phyloP scores from a whole-genome alignment of 1,139 yeast genomes.

The Debaryomyces psychrophilus region DNA sequence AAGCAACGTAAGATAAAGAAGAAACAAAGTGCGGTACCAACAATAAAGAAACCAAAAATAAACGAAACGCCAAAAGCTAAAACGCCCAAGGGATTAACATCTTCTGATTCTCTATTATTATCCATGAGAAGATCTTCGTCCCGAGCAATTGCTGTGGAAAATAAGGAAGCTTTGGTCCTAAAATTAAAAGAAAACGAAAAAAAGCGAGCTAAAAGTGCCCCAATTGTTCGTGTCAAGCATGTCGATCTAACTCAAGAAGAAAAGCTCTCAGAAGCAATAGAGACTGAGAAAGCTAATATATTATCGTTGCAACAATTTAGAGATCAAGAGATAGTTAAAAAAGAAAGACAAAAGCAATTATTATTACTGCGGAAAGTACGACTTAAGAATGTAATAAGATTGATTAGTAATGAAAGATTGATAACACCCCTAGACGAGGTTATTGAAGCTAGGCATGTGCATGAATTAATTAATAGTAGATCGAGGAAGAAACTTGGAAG shows the following conservation, averaged over 20 bases:
- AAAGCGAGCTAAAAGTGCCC: slow-evolving; percentile 55
- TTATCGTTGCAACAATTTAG: slow-evolving; percentile 74
- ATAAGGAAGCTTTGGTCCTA: slow-evolving; percentile 75
- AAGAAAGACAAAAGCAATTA: slow-evolving; percentile 73
- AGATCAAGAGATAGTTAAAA: slow-evolving; percentile 83
- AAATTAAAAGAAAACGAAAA: slow-evolving; percentile 72
- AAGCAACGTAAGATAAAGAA: slow-evolving; percentile 44
- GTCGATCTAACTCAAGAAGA: slow-evolving; percentile 82
- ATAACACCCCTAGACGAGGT: slow-evolving; percentile 59
- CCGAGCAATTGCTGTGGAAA: slow-evolving; percentile 76
- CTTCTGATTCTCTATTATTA: slow-evolving; percentile 53
- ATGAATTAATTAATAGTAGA: slow-evolving; percentile 27
- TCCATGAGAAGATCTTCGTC: slow-evolving; percentile 71
- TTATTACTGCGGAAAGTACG: slow-evolving; percentile 66
- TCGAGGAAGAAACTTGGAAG: slow-evolving; percentile 44
- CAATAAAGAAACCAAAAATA: slow-evolving; percentile 44
- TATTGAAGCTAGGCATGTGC: slow-evolving; percentile 41
- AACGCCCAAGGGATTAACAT: slow-evolving; percentile 24
- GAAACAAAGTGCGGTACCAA: slow-evolving; percentile 43
- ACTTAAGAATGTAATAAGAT: slow-evolving; percentile 58
- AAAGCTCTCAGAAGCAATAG: slow-evolving; percentile 78
- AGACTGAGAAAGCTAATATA: slow-evolving; percentile 78
- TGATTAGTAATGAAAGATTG: slow-evolving; percentile 43
- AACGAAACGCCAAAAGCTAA: slow-evolving; percentile 12
- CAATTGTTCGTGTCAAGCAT: slow-evolving; percentile 45